phyloP scores from a whole-genome alignment of 805 yeast species.

The Candida gorgasii region DNA sequence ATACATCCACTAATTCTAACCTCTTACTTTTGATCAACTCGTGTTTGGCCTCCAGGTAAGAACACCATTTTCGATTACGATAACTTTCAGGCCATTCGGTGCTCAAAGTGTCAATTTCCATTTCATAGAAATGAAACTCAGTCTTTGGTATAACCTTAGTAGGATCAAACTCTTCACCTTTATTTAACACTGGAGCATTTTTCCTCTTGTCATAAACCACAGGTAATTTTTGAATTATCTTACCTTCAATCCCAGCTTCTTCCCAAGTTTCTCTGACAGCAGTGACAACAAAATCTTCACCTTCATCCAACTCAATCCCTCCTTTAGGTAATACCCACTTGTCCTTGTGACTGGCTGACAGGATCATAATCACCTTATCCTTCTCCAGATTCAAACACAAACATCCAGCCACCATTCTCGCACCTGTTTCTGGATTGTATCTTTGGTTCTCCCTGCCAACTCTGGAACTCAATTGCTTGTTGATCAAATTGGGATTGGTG shows the following conservation, averaged over 20 bases:
- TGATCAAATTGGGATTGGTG: conserved; percentile 12
- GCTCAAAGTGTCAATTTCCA: conserved; percentile 57
- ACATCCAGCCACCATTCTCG: conserved; percentile 92
- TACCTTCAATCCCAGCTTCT: conserved; percentile 88
- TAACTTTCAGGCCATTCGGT: conserved; percentile 75
- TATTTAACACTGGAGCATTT: conserved; percentile 36
- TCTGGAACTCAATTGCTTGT: conserved; percentile 31
- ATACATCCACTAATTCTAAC: conserved; percentile 66
- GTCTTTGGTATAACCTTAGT: conserved; percentile 59
- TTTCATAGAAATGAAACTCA: conserved; percentile 87
- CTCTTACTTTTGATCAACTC: conserved; percentile 58
- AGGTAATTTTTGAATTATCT: conserved; percentile 56
- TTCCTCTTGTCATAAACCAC: conserved; percentile 57
- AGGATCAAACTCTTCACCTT: conserved; percentile 34
- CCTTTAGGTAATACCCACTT: conserved; percentile 95
- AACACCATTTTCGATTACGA: conserved; percentile 76
- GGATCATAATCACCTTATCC: conserved; percentile 71
- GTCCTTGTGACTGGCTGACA: conserved; percentile 66
- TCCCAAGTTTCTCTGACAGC: conserved; percentile 97
- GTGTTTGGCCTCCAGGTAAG: conserved; percentile 63
- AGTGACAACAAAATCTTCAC: conserved; percentile 43
- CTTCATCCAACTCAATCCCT: conserved; percentile 87
- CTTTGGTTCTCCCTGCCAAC: conserved; percentile 60
- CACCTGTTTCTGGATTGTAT: conserved; percentile 64
- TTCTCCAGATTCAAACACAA: conserved; percentile 62